Evolutionary conservation across 2,329 filamentous ascomycete species (phyloP), one percentile per base, ranked within the genome.

Genomic region (Fusarium goolgardi): DNA sequence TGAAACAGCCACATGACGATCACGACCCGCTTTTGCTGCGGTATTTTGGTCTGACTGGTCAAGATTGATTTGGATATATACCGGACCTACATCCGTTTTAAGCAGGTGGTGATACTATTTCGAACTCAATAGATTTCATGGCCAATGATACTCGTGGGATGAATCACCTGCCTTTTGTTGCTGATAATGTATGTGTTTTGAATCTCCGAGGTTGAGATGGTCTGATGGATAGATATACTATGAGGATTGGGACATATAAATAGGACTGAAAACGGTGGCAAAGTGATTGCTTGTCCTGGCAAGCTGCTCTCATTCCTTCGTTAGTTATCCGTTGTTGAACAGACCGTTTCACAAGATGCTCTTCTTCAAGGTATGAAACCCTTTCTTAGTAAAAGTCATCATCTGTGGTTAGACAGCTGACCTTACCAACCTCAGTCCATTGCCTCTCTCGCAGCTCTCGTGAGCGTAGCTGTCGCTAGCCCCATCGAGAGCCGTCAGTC

Each of bases 361-460:
- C 49, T 59, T 72, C 60, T 59, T 66, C 64, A 60, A 71, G 64
- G 69, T 71, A 61, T 4, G 9, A 5, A 5, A 11, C 12, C 11
- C 0, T 6, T 2, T 13, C 12, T 10, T 6, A 6, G 18, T 6
- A 6, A 8, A 10, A 31, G 7, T 47, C 20, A 23, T 3, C 4
- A 7, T 21, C n/a, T 7, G 6, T 12, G 10, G 4, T 0, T 20
- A 7, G 6, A 8, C 35, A 23, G 34, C 25, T 52, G 3, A 37
- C 12, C 18, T 21, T 23, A 4, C 5, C 13, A 16, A 5, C 0
- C 15, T 7, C 20, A 71, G 70, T 63, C 76, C 46, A 29, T 75
- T 63, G 58, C 62, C 63, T 61, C 73, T 53, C 59, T 78, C 55
- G 63, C 73, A 59, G 67, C 75, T 31, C 71, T 78, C 56, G 62